These are phyloP conservation scores for Fraxinus platypoda DNA, from an alignment of 305 asterid species.

Conservation along the genomic window DNA sequence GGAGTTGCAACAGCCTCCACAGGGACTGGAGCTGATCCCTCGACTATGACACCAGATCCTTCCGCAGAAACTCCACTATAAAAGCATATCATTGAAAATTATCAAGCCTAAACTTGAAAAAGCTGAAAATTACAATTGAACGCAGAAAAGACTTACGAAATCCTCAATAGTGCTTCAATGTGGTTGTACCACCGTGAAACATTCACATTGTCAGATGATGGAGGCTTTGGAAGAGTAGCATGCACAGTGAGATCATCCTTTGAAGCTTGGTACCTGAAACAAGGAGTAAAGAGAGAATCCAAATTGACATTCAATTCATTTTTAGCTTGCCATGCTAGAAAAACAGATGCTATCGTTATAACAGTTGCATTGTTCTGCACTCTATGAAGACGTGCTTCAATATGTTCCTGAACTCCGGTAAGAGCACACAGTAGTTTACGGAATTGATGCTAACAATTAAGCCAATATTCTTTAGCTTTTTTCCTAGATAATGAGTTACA, in stretches of 20 bases:
- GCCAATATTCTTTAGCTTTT: background rate
- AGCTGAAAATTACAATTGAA: background rate
- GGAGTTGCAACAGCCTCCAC: constrained; percentile 58
- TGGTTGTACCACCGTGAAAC: constrained; percentile 81
- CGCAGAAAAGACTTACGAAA: constrained; percentile 52
- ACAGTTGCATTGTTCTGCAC: background rate
- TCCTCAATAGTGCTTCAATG: constrained; percentile 73
- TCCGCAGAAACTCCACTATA: constrained; percentile 74
- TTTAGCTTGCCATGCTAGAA: background rate
- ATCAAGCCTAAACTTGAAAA: background rate
- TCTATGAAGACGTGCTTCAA: background rate
- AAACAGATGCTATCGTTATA: background rate
- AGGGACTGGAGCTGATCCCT: constrained; percentile 51
- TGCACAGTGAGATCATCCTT: constrained; percentile 73
- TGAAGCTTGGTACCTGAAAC: constrained; percentile 73
- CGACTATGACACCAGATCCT: constrained; percentile 62
- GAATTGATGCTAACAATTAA: background rate
- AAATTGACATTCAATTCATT: constrained; percentile 14
- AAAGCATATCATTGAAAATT: background rate
- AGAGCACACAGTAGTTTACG: background rate
- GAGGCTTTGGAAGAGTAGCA: constrained; percentile 50
- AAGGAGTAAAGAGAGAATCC: background rate
- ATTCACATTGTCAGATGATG: constrained; percentile 58
- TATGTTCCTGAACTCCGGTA: background rate
- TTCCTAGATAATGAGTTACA: background rate